phyloP scores from a whole-genome alignment of 1,284 basidiomycete genomes.

The Sparassis latifolia region DNA sequence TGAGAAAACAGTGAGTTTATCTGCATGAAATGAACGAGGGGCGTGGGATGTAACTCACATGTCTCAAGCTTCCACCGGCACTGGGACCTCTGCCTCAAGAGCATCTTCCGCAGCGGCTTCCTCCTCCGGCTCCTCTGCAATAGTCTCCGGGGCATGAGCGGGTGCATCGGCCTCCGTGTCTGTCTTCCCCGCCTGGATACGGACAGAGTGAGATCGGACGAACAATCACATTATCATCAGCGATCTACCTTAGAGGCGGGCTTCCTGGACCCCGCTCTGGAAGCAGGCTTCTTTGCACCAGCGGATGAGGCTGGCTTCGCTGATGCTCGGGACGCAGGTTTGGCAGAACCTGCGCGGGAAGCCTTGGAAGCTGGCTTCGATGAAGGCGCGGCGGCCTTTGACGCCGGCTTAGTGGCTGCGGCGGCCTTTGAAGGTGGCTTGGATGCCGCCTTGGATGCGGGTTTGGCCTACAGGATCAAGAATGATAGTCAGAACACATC shows the following conservation, averaged over 20 bases:
- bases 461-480: slow-evolving; percentile 21
- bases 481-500: neutral
- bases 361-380: slow-evolving; percentile 27
- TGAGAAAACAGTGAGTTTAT: no score
- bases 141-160: slow-evolving; percentile 21
- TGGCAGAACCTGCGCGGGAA: slow-evolving; percentile 20
- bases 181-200: slow-evolving; percentile 13
- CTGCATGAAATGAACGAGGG: no score
- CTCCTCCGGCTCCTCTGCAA: slow-evolving; percentile 29
- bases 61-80: no score
- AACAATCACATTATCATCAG: neutral
- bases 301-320: slow-evolving; percentile 26
- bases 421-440: slow-evolving; percentile 20
- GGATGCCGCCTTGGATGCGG: slow-evolving; percentile 20
- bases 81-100: slow-evolving; percentile 9
- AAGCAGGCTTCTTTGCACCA: slow-evolving; percentile 26
- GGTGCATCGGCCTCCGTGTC: slow-evolving; percentile 22
- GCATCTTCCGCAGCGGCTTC: slow-evolving; percentile 25
- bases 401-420: slow-evolving; percentile 19
- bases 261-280: slow-evolving; percentile 16
- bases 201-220: slow-evolving; percentile 6
- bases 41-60: no score
- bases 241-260: slow-evolving; percentile 15
- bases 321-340: slow-evolving; percentile 24
- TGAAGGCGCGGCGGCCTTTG: slow-evolving; percentile 21